phyloP scores from a whole-genome alignment of 805 yeast species.

The Maudiozyma saulgeensis region DNA sequence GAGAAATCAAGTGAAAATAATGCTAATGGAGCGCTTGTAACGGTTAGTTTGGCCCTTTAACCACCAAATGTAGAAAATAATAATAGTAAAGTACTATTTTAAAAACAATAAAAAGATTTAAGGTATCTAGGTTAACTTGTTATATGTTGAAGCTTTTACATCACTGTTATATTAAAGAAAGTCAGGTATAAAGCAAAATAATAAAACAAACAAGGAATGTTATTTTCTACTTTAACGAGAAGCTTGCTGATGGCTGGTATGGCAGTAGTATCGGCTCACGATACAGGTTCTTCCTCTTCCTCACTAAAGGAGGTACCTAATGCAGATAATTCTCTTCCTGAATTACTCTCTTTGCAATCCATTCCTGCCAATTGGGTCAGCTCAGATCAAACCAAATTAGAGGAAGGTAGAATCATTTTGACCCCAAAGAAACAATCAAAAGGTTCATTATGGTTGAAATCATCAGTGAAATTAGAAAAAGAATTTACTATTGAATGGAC shows the following conservation, averaged over 20 bases:
- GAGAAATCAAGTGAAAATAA: too few relatives aligned
- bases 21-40: too few relatives aligned
- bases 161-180: too few relatives aligned
- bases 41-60: too few relatives aligned
- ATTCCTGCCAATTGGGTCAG: conserved; percentile 31
- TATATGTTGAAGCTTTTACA: too few relatives aligned
- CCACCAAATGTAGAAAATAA: too few relatives aligned
- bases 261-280: conserved; percentile 1
- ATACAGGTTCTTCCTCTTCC: background rate
- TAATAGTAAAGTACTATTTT: too few relatives aligned
- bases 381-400: conserved; percentile 32
- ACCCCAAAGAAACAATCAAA: conserved; percentile 35
- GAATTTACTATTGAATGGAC: conserved; percentile 54
- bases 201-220: background rate
- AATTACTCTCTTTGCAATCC: conserved; percentile 24
- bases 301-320: background rate
- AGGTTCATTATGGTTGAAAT: conserved; percentile 41
- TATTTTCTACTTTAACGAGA: background rate
- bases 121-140: too few relatives aligned
- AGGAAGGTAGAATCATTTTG: conserved; percentile 46
- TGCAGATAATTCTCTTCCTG: conserved; percentile 28
- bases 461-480: conserved; percentile 23
- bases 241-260: background rate
- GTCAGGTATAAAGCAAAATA: too few relatives aligned
- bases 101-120: too few relatives aligned